phyloP scores from a whole-genome alignment of 176 grass and related monocot species.

The Dendrocalamus sinicus region DNA sequence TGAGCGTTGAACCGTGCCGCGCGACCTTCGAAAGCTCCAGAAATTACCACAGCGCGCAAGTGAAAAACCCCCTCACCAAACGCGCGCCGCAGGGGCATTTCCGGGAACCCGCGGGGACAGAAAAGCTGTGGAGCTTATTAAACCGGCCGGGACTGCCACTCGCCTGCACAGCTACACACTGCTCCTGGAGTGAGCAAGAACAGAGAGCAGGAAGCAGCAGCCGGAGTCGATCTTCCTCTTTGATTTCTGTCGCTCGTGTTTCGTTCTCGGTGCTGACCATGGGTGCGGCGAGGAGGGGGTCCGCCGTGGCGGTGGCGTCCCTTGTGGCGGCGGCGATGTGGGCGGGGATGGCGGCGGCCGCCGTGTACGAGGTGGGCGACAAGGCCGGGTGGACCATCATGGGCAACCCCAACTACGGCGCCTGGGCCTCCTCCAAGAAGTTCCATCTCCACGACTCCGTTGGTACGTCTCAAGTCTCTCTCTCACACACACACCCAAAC shows the following conservation, averaged over 20 bases:
- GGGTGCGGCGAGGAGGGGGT: constrained; percentile 11
- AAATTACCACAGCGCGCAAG: not conserved
- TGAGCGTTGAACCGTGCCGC: not conserved
- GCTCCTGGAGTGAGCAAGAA: not conserved
- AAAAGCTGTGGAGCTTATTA: constrained; percentile 44
- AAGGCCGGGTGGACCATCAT: constrained; percentile 62
- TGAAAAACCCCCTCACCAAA: not conserved
- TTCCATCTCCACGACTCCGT: constrained; percentile 35
- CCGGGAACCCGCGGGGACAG: not conserved
- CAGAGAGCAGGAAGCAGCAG: not conserved
- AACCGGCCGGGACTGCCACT: constrained; percentile 3
- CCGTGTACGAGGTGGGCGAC: constrained; percentile 69
- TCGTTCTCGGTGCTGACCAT: constrained; percentile 9
- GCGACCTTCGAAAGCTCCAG: not conserved
- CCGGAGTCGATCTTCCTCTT: not conserved
- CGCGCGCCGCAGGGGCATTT: constrained; percentile 4
- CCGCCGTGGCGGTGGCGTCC: not conserved
- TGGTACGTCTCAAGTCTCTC: constrained; percentile 4
- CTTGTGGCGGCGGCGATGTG: constrained; percentile 1
- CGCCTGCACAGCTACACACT: not conserved
- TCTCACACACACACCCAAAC: too few relatives aligned
- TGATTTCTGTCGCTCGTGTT: not conserved
- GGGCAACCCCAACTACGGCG: constrained; percentile 55
- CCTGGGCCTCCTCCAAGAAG: constrained; percentile 46
- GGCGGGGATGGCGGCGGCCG: constrained; percentile 47